These are phyloP conservation scores for Penicillium longicatenatum DNA, from an alignment of 495 filamentous ascomycete genomes.

Conservation along the genomic window DNA sequence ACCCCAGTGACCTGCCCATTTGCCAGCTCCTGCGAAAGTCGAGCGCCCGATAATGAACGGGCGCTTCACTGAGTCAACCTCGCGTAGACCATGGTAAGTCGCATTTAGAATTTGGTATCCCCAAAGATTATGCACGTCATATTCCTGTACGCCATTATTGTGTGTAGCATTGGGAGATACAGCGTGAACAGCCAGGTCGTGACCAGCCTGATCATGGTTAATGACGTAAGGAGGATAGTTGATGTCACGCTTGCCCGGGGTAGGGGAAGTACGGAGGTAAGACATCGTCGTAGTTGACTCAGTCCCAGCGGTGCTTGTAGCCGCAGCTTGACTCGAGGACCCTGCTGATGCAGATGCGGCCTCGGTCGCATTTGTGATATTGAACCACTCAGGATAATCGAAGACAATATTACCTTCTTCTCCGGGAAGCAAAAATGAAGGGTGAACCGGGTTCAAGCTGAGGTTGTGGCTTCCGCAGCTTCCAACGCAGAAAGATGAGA, in stretches of 20 bases:
- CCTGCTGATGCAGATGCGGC: slow-evolving; percentile 59
- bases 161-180: slow-evolving; percentile 80
- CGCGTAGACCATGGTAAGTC: slow-evolving; percentile 72
- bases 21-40: slow-evolving; percentile 79
- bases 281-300: slow-evolving; percentile 40
- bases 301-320: slow-evolving; percentile 33
- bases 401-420: slow-evolving; percentile 61
- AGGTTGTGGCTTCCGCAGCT: slow-evolving; percentile 72
- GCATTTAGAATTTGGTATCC: slow-evolving; percentile 79
- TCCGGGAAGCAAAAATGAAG: slow-evolving; percentile 66
- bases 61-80: slow-evolving; percentile 63
- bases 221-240: slow-evolving; percentile 82
- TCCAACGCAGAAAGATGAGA: slow-evolving; percentile 79
- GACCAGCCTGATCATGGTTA: slow-evolving; percentile 67
- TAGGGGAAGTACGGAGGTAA: slow-evolving; percentile 66
- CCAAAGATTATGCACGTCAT: slow-evolving; percentile 78
- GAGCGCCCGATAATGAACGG: slow-evolving; percentile 87
- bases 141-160: slow-evolving; percentile 68
- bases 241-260: slow-evolving; percentile 69
- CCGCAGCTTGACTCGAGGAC: slow-evolving; percentile 51
- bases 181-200: slow-evolving; percentile 73
- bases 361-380: slow-evolving; percentile 69
- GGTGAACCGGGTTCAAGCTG: slow-evolving; percentile 69
- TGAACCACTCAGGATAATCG: slow-evolving; percentile 72
- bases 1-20: slow-evolving; percentile 85